Base-by-base conservation (phyloP, 2,329 filamentous ascomycete species). In the Trichoderma koningii region DNA sequence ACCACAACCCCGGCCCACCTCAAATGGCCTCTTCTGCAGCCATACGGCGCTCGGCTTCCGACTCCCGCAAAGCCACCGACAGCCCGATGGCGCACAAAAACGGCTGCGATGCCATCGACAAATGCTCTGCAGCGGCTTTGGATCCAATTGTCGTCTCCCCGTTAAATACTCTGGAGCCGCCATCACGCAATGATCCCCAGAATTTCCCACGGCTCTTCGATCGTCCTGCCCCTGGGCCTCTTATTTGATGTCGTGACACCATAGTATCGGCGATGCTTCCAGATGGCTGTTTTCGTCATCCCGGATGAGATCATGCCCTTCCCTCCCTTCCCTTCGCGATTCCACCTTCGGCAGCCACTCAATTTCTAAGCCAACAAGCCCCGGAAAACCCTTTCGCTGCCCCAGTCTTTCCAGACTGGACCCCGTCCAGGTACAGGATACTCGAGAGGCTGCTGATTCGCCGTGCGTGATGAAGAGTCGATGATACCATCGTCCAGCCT, bases 331-430 rank as follows among this genome's bases (percentile, higher is more conserved):
- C 30, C 1, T 51, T 63, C 45, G 41, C 50, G 59, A 63, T 45
- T 52, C 15, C 59, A 47, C 10, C 38, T 63, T 42, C 59, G 59
- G 59, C 59, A 55, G 59, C 59, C 48, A 51, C 59, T 53, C 38
- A 28, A 66, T 56, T 66, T 56, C 64, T 63, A 51, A 63, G 42
- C 59, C 59, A 55, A 30, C 52, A 48, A 56, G 45, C 48, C 57
- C 64, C 44, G 50, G 62, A 64, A 64, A 64, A 64, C 62, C 62
- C 62, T 64, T 64, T 64, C 53, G 48, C 23, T 19, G 56, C 64
- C 57, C 59, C 64, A 63, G 59, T 64, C 50, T 63, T 44, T 44
- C 23, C 34, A 52, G 59, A 64, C 34, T 51, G 63, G 56, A 52
- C 15, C 52, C 38, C 10, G 34, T 44, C 7, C 26, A 51, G 34